phyloP scores from a whole-genome alignment of 345 rosid genomes.

The Rubroshorea leprosula region DNA sequence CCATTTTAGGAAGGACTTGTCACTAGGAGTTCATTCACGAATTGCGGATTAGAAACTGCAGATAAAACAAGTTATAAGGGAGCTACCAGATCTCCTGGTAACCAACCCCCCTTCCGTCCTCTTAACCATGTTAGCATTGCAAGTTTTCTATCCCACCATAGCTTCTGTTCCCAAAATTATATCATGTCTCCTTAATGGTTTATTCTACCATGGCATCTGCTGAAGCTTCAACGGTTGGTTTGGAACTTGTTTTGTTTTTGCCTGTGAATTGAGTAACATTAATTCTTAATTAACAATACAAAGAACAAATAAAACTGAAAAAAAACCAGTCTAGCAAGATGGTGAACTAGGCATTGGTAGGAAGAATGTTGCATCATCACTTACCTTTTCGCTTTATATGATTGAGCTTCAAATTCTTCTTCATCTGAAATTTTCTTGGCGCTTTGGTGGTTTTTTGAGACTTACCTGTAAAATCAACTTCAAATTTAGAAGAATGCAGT shows the following conservation, averaged over 20 bases:
- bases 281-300: too few species aligned
- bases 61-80: too few species aligned
- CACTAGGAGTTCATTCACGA: too few species aligned
- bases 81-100: too few species aligned
- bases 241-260: conserved; percentile 23
- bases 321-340: too few species aligned
- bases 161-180: neutral
- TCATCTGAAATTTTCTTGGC: conserved; percentile 31
- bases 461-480: conserved; percentile 13
- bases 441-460: conserved; percentile 30
- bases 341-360: too few species aligned
- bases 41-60: too few species aligned
- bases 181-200: too few species aligned
- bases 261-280: conserved; percentile 15
- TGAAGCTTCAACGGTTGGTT: conserved; percentile 16
- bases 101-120: too few species aligned
- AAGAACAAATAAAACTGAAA: conserved; percentile 2
- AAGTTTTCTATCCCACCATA: neutral
- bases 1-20: too few species aligned
- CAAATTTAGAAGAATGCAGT: too few species aligned
- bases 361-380: conserved; percentile 41
- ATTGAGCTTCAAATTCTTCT: conserved; percentile 52
- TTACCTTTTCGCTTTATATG: conserved; percentile 38
- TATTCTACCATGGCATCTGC: conserved; percentile 28
- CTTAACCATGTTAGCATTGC: neutral